These are phyloP conservation scores for Phytophthora crassamura DNA, from an alignment of 352 stramenopile species.

Conservation along the genomic window DNA sequence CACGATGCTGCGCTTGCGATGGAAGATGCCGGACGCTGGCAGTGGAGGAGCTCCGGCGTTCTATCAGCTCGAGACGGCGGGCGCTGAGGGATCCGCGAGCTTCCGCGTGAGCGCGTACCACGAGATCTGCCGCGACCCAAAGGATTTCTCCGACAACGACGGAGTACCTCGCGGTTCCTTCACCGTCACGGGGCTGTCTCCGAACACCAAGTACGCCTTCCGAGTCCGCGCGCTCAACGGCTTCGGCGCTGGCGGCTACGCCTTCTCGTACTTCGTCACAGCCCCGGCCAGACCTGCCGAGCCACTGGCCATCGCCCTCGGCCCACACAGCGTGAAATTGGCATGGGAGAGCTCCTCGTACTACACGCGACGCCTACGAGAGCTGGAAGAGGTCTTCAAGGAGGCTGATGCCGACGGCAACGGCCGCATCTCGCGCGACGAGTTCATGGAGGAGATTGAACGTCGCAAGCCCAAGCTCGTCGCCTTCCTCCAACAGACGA, in stretches of 20 bases:
- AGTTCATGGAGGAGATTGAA: conserved; percentile 89
- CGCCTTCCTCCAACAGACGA: conserved; percentile 78
- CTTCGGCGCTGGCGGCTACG: conserved; percentile 89
- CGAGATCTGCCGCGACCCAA: conserved; percentile 90
- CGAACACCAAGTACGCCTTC: conserved; percentile 92
- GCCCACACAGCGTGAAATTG: conserved; percentile 76
- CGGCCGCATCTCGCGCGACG: conserved; percentile 79
- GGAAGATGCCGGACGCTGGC: conserved; percentile 62
- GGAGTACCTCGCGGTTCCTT: conserved; percentile 83
- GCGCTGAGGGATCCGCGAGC: conserved; percentile 68
- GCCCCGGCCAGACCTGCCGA: conserved; percentile 68
- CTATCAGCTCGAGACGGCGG: conserved; percentile 83
- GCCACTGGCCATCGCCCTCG: conserved; percentile 70
- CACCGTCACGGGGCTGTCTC: conserved; percentile 62
- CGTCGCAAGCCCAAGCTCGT: conserved; percentile 76
- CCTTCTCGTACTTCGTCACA: conserved; percentile 89
- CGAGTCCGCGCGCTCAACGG: conserved; percentile 91
- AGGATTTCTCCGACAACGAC: conserved; percentile 82
- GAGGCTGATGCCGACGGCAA: conserved; percentile 79
- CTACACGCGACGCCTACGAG: conserved; percentile 66
- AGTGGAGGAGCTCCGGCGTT: conserved; percentile 80
- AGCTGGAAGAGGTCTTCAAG: conserved; percentile 85
- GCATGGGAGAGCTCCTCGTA: conserved; percentile 79
- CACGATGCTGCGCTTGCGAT: conserved; percentile 70
- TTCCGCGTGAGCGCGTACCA: conserved; percentile 77